Conservation (phyloP, 1,284 basidiomycete genomes). For the Trichosporon sp. region DNA sequence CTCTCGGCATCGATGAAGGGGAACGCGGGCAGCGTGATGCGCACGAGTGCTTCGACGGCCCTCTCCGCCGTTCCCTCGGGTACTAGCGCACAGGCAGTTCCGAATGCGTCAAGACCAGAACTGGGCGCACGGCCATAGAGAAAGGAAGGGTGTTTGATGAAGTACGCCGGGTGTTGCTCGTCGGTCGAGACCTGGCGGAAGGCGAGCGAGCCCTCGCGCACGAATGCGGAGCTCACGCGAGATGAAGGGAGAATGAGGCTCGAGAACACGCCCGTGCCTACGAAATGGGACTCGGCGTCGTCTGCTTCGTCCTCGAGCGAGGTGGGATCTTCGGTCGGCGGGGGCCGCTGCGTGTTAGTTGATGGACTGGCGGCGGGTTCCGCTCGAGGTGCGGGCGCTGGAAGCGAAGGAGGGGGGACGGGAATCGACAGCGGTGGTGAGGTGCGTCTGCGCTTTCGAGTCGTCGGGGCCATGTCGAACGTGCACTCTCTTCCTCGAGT, state of each 20-base stretch:
- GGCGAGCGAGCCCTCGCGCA: conserved; percentile 28
- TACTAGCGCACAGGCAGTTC: conserved; percentile 29
- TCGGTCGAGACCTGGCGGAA: conserved; percentile 48
- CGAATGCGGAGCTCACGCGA: conserved; percentile 21
- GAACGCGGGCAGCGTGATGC: conserved; percentile 40
- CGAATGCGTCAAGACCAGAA: conserved; percentile 31
- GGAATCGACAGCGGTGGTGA: background rate
- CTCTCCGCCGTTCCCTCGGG: conserved; percentile 20
- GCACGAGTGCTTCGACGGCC: conserved; percentile 27
- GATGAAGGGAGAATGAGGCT: conserved; percentile 29
- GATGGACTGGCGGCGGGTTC: no score
- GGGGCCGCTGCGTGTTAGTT: no score
- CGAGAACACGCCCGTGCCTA: conserved; percentile 39
- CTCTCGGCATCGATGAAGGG: conserved; percentile 45
- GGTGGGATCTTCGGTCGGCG: conserved; percentile 19
- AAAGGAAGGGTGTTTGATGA: conserved; percentile 42
- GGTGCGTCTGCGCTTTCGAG: conserved; percentile 34
- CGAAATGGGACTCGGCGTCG: conserved; percentile 42
- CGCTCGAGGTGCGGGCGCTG: no score
- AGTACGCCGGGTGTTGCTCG: conserved; percentile 40
- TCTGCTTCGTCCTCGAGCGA: conserved; percentile 35
- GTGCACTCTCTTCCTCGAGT: conserved; percentile 37
- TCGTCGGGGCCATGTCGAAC: conserved; percentile 38
- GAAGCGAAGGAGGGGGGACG: background rate
- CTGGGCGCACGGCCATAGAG: conserved; percentile 42